These are phyloP conservation scores for Dryas alaskensis DNA, from an alignment of 306 rosid species.

Conservation along the genomic window DNA sequence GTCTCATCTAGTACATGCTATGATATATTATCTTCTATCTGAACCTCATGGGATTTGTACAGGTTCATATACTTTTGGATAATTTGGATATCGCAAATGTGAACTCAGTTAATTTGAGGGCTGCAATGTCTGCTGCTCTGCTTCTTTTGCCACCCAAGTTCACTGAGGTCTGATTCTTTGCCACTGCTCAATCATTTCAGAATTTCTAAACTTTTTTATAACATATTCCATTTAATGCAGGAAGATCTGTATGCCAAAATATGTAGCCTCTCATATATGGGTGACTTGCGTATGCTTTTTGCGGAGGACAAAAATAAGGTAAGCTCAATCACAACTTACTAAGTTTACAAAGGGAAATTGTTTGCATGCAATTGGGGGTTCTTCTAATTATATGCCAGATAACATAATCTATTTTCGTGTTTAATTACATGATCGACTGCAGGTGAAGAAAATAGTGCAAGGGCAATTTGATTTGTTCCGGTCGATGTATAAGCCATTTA, in stretches of 20 bases:
- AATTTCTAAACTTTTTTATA: constrained; percentile 22
- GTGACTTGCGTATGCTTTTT: constrained; percentile 92
- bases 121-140: constrained; percentile 81
- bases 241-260: constrained; percentile 85
- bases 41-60: constrained; percentile 19
- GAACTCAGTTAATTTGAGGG: constrained; percentile 76
- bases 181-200: constrained; percentile 27
- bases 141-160: constrained; percentile 83
- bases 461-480: constrained; percentile 76
- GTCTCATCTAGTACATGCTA: not conserved
- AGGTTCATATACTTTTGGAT: constrained; percentile 77
- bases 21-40: not conserved
- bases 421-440: constrained; percentile 19
- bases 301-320: constrained; percentile 95
- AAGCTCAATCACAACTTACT: constrained; percentile 26
- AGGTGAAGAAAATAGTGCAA: constrained; percentile 81
- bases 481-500: constrained; percentile 70
- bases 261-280: constrained; percentile 84
- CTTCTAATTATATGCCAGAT: not conserved
- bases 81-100: constrained; percentile 43
- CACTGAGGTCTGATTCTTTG: constrained; percentile 57
- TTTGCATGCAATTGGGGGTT: not conserved
- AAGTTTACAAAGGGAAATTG: constrained; percentile 15
- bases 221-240: constrained; percentile 42
- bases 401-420: not conserved